phyloP scores from a whole-genome alignment of 2,329 filamentous ascomycete genomes.

The Aspergillus sp. region DNA sequence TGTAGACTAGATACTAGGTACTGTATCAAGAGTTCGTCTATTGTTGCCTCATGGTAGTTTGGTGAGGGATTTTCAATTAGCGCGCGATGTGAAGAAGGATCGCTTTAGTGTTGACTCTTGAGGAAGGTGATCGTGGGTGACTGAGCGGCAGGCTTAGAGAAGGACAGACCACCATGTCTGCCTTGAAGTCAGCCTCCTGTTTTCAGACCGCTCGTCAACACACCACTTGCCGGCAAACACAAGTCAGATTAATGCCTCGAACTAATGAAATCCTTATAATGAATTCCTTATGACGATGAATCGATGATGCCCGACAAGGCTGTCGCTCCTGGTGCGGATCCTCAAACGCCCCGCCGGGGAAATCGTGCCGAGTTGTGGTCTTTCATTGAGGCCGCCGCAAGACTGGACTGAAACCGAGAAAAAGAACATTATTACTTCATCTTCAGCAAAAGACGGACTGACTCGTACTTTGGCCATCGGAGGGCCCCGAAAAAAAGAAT shows the following conservation, averaged over 20 bases:
- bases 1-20: background rate
- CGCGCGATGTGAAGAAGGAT: background rate
- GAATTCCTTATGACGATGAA: background rate
- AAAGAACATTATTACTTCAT: background rate
- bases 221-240: background rate
- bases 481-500: conserved; percentile 2
- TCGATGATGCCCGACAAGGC: conserved; percentile 21
- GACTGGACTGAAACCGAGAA: background rate
- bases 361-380: conserved; percentile 19
- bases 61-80: conserved; percentile 15
- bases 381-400: background rate
- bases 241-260: background rate
- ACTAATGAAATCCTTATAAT: background rate
- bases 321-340: conserved; percentile 19
- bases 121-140: background rate
- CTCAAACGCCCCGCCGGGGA: conserved; percentile 18
- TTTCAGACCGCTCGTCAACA: conserved; percentile 7
- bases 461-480: conserved; percentile 13
- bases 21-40: background rate
- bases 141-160: background rate
- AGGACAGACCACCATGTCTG: conserved; percentile 2
- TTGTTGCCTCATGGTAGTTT: conserved; percentile 2
- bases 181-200: conserved; percentile 7
- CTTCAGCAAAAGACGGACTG: background rate
- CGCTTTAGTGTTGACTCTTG: background rate